A percentile compares a stretch with the other conserved stretches of the same genome.
These are phyloP conservation scores for Rhodotorula diobovata DNA, from an alignment of 768 basidiomycete species.

Conservation along the genomic window DNA sequence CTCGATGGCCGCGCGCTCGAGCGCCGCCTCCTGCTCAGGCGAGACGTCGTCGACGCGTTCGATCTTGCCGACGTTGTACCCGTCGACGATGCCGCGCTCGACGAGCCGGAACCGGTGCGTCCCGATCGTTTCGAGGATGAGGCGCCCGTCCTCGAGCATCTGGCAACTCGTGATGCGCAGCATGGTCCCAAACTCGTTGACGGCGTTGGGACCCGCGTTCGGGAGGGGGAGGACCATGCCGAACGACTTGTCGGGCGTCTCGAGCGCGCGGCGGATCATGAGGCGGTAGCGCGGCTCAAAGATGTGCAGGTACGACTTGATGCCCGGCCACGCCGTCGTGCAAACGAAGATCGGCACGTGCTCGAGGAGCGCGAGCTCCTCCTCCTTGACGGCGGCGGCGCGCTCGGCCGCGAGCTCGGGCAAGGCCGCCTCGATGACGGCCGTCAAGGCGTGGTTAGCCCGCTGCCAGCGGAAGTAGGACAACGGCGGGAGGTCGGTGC, in stretches of 20 bases:
- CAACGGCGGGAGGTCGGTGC: slow-evolving; percentile 66
- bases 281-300: slow-evolving; percentile 91
- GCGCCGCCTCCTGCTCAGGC: slow-evolving; percentile 49
- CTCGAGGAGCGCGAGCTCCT: slow-evolving; percentile 65
- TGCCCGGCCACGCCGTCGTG: slow-evolving; percentile 82
- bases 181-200: slow-evolving; percentile 84
- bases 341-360: slow-evolving; percentile 89
- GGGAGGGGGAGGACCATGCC: slow-evolving; percentile 83
- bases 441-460: slow-evolving; percentile 19
- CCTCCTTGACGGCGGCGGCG: slow-evolving; percentile 61
- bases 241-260: slow-evolving; percentile 68
- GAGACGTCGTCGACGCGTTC: slow-evolving; percentile 50
- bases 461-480: slow-evolving; percentile 24
- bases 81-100: slow-evolving; percentile 77
- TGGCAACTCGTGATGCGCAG: slow-evolving; percentile 79
- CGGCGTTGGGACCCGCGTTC: slow-evolving; percentile 49
- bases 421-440: slow-evolving; percentile 64
- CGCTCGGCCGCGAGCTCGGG: slow-evolving; percentile 64
- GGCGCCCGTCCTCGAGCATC: slow-evolving; percentile 82
- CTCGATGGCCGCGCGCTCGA: slow-evolving; percentile 46
- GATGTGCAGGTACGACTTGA: slow-evolving; percentile 83
- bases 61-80: slow-evolving; percentile 58
- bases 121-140: slow-evolving; percentile 73
- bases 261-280: slow-evolving; percentile 93
- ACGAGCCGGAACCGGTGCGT: slow-evolving; percentile 75